These are phyloP conservation scores for Carex arenaria DNA, from an alignment of 202 grass and related monocot genomes.

Conservation along the genomic window DNA sequence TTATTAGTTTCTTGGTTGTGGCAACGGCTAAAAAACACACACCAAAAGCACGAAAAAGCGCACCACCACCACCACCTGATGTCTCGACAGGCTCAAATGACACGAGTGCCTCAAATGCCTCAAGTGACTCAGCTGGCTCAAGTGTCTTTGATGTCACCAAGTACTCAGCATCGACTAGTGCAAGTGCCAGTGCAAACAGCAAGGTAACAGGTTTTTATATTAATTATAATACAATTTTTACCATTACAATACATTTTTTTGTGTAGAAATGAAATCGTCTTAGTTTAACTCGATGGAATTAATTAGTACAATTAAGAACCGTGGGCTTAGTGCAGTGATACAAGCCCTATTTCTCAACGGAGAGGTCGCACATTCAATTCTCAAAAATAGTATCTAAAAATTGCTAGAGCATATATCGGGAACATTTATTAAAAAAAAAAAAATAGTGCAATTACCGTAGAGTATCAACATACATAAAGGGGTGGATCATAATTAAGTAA, in stretches of 20 bases:
- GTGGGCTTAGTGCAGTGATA: too few species aligned
- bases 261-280: background rate
- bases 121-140: background rate
- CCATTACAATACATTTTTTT: background rate
- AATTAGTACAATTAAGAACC: background rate
- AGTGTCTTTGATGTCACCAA: constrained; percentile 32
- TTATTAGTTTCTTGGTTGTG: constrained; percentile 1
- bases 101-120: too few species aligned
- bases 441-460: background rate
- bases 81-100: background rate
- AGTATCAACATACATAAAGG: background rate
- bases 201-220: background rate
- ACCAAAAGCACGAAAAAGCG: background rate
- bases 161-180: constrained; percentile 7
- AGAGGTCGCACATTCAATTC: too few species aligned
- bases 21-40: background rate
- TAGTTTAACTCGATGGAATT: background rate
- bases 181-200: constrained; percentile 21
- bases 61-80: background rate
- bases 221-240: too few species aligned
- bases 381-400: too few species aligned
- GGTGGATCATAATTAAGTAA: too few species aligned
- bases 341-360: too few species aligned
- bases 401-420: too few species aligned
- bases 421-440: too few species aligned